Percentiles rank a stretch among this genome's conserved stretches.
Conservation (phyloP, 345 rosid genomes). For the Citrus medica region DNA sequence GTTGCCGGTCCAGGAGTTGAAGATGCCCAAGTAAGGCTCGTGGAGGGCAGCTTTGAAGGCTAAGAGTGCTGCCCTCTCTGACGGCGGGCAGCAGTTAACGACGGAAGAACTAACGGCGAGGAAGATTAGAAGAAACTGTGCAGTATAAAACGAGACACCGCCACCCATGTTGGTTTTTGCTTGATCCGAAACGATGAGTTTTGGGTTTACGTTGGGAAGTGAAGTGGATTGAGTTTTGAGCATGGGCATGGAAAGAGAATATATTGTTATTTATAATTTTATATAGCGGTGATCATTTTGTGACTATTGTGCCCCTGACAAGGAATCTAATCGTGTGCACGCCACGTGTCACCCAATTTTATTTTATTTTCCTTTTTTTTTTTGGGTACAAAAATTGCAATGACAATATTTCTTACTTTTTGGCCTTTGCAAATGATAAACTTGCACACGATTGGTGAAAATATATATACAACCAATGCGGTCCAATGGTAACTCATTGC, state of each 20-base stretch:
- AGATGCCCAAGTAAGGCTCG: constrained; percentile 68
- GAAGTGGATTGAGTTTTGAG: background rate
- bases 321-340: background rate
- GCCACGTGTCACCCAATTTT: background rate
- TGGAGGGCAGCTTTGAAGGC: constrained; percentile 63
- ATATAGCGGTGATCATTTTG: constrained; percentile 14
- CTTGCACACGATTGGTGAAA: no score
- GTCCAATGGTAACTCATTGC: background rate
- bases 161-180: background rate
- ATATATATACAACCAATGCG: background rate
- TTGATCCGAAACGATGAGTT: background rate
- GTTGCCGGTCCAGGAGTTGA: constrained; percentile 73
- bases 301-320: constrained; percentile 34
- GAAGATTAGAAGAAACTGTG: constrained; percentile 13
- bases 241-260: background rate
- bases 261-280: constrained; percentile 2
- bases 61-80: constrained; percentile 67
- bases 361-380: no score
- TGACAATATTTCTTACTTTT: no score
- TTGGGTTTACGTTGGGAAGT: background rate
- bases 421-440: no score
- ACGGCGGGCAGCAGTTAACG: constrained; percentile 62
- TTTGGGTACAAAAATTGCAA: no score
- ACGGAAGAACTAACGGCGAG: constrained; percentile 30
- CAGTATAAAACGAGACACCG: background rate